Conservation (phyloP, 208 protist species). For the Naegleria gruberi region DNA sequence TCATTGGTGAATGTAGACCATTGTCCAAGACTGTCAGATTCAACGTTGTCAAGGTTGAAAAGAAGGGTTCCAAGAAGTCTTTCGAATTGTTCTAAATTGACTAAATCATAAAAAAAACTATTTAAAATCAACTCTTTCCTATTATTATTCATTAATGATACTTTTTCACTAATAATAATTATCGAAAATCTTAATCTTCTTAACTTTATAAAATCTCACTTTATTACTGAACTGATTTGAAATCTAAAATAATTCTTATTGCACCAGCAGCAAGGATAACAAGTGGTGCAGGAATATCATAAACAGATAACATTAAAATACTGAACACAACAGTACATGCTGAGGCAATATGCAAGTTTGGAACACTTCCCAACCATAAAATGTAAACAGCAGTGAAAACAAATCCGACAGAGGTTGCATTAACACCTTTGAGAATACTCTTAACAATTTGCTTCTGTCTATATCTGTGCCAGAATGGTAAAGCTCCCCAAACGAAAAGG, state of each 20-base stretch:
- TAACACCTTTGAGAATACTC: not conserved
- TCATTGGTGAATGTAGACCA: conserved; percentile 97
- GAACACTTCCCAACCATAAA: not conserved
- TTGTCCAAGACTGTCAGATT: conserved; percentile 99
- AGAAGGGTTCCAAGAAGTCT: conserved; percentile 32
- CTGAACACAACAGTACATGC: not conserved
- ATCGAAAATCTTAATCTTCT: too few relatives aligned
- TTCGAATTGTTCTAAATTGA: conserved; percentile 12
- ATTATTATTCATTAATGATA: too few relatives aligned
- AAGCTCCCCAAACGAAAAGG: not conserved
- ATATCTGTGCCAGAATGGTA: not conserved
- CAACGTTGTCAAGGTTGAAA: conserved; percentile 92
- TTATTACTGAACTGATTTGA: too few relatives aligned
- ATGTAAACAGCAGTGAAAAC: not conserved
- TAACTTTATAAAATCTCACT: too few relatives aligned
- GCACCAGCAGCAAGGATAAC: not conserved
- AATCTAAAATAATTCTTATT: not conserved
- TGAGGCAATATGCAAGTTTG: not conserved
- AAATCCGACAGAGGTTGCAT: not conserved
- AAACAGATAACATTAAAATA: not conserved
- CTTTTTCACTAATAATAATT: too few relatives aligned
- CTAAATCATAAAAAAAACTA: not conserved
- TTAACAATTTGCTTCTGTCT: not conserved
- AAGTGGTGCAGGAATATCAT: not conserved
- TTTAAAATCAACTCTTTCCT: not conserved